Evolutionary conservation across 2,329 filamentous ascomycete genomes (phyloP).

Genomic region (Clonostachys rosea): DNA sequence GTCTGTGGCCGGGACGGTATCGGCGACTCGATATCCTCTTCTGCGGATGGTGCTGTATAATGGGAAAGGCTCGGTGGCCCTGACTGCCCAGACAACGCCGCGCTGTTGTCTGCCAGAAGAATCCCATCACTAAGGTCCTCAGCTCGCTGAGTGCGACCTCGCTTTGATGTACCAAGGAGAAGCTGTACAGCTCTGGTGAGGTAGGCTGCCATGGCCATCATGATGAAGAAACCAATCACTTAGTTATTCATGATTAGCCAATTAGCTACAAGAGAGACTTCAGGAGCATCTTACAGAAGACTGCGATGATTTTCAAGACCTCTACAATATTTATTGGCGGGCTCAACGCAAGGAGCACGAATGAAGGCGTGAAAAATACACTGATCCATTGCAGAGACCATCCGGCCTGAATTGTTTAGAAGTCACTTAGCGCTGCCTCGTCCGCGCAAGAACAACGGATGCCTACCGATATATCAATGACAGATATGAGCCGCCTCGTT

Average conservation of each 20-base stretch:
- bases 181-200: conserved; percentile 49
- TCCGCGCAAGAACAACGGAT: no score
- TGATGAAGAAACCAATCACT: conserved; percentile 51
- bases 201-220: conserved; percentile 48
- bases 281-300: conserved; percentile 42
- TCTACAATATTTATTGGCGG: conserved; percentile 46
- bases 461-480: conserved; percentile 50
- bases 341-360: conserved; percentile 54
- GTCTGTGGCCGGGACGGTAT: conserved; percentile 14
- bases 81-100: background rate
- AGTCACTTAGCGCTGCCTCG: background rate
- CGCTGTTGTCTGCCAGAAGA: conserved; percentile 25
- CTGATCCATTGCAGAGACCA: conserved; percentile 56
- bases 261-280: background rate
- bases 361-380: conserved; percentile 54
- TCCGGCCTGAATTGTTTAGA: conserved; percentile 31
- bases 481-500: conserved; percentile 38
- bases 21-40: conserved; percentile 7
- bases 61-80: background rate
- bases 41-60: no score
- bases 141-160: conserved; percentile 41
- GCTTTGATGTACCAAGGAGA: conserved; percentile 44
- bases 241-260: background rate
- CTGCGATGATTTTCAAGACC: conserved; percentile 53
- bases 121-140: conserved; percentile 46